Base-by-base conservation (phyloP, 225 moss, liverwort and hornwort genomes). In the Neckera pumila region DNA sequence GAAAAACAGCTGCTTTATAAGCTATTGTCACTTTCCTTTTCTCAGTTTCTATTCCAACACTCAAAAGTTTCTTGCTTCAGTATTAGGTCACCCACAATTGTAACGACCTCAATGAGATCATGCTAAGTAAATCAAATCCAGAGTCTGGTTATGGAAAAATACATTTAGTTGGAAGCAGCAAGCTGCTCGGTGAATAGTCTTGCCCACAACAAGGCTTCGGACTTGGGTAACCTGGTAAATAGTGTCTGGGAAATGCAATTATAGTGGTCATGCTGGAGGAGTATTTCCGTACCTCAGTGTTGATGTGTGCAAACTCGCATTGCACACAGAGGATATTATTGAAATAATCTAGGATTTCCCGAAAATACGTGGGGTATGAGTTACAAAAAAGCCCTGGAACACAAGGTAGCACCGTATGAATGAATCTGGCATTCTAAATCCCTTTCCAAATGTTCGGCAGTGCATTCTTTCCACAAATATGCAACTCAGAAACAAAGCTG, bases 301-400 rank as follows among this genome's bases (percentile, higher is more conserved):
- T 95, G 86, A 97, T 97, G 47, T 90, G 91, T 40, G 96, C 97
- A 80, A n/a, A 92, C 85, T 95, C 92, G 67, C 96, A 96, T 69
- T 93, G 63, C 90, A 96, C 90, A 76, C 91, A 83, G 53, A 96
- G 87, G 60, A 15, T 43, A 13, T 80, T 86, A 90, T 93, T 62
- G 92, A 96, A 90, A 89, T 95, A 90, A 56, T 92, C 87, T 86
- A 94, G 85, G 89, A 96, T 54, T 84, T 95, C 89, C 91, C 96
- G 85, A 92, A 97, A 97, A 86, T 97, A 97, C 17, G 96, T 93
- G 34, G 97, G 97, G 17, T 96, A 96, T 25, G 95, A 96, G 90
- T 97, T 97, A 90, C 96, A 95, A 82, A 97, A 97, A 8, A 97
- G 94, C 62, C 97, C 97, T 97, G 94, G 36, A 78, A 87, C 56